A percentile compares a stretch with the other conserved stretches of the same genome.
Evolutionary conservation across 306 rosid species (phyloP).

Genomic region (Prunus persica): Prunus_persica_NCBIv2 NC_034014.1:11296501-11297000

Average conservation of each 20-base stretch:
- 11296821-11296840: neutral
- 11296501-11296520: neutral
- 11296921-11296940: neutral
- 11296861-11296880: neutral
- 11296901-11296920: neutral
- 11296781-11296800: neutral
- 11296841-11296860: neutral
- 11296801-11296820: neutral
- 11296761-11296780: neutral
- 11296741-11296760: neutral
- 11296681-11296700: neutral
- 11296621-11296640: neutral
- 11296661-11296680: neutral
- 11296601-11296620: neutral
- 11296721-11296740: neutral
- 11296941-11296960: neutral
- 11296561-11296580: neutral
- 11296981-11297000: neutral
- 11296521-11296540: neutral
- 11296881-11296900: neutral
- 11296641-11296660: neutral
- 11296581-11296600: neutral
- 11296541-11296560: neutral
- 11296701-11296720: neutral
- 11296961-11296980: neutral